A percentile compares a stretch with the other conserved stretches of the same genome.
Evolutionary conservation across 306 rosid species (phyloP).

Genomic region (Mimosa bimucronata): DNA sequence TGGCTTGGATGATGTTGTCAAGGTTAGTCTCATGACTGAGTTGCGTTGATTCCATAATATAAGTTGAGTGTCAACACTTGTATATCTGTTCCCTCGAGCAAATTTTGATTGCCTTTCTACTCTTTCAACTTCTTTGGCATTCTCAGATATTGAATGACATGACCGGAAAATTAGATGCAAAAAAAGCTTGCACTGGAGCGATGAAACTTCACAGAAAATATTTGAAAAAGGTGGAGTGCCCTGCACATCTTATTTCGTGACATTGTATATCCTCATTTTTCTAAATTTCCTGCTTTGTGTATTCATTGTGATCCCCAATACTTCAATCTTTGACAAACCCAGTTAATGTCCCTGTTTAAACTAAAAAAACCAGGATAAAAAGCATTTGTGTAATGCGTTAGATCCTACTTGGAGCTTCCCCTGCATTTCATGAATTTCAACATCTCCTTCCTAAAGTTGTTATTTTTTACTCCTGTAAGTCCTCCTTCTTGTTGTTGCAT

Average conservation of each 20-base stretch:
- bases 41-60: constrained; percentile 22
- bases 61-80: background rate
- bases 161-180: constrained; percentile 93
- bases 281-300: constrained; percentile 3
- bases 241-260: background rate
- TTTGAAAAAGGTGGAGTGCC: constrained; percentile 72
- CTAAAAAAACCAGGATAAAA: background rate
- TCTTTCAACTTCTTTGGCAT: constrained; percentile 4
- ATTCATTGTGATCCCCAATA: background rate
- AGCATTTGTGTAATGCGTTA: background rate
- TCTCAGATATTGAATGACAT: constrained; percentile 90
- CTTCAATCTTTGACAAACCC: background rate
- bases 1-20: constrained; percentile 93
- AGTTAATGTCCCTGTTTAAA: background rate
- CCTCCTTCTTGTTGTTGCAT: background rate
- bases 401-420: background rate
- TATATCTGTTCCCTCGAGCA: background rate
- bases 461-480: background rate
- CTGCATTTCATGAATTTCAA: background rate
- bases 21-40: constrained; percentile 60
- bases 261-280: background rate
- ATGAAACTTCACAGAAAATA: constrained; percentile 97
- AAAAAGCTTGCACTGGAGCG: constrained; percentile 92
- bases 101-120: constrained; percentile 14
- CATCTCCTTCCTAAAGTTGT: background rate